Evolutionary conservation across 345 rosid species (phyloP), one percentile per base, ranked within the genome.

Genomic region (Hibiscus syriacus): DNA sequence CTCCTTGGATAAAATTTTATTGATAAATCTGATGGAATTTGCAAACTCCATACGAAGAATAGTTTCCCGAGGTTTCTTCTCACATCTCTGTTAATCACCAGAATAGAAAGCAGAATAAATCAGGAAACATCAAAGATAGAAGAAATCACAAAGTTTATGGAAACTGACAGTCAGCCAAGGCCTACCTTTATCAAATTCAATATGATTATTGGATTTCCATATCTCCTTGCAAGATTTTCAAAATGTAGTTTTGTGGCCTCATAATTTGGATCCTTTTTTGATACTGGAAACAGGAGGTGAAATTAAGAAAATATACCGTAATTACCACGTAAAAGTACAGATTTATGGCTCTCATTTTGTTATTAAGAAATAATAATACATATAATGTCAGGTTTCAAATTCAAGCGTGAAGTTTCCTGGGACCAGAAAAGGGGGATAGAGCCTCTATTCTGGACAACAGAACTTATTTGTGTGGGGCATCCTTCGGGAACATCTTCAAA

Each of bases 361-460:
- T 20, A 36, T 14, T 63, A 38, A 54, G 38, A 19, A 58, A 58
- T 17, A 63, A 68, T 45, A 94, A 66, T 94, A 94, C 99, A 83
- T 72, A 78, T 87, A 49, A 94, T 91, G 73, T 91, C 96, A 61
- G 99, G 99, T 77, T 83, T 87, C 50, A 89, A 76, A 81, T 87
- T 89, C 78, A 94, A 73, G 68, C 92, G 84, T 16, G 99, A 94
- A 54, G 95, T 84, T 77, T 94, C 99, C 73, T 94, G 99, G 39
- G 96, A 91, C 99, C 99, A 94, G 77, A 86, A 89, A 66, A 94
- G 95, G 53, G 97, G 99, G 64, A 94, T 94, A 0, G 99, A 94
- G 59, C 99, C 99, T 73, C 99, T 86, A 49, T 81, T 80, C 88
- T 94, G 99, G 64, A 91, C 92, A 62, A 85, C 91, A 63, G 99